A percentile compares a stretch with the other conserved stretches of the same genome.
Evolutionary conservation across 2,329 filamentous ascomycete species (phyloP).

Genomic region (Aureobasidium pullulans): DNA sequence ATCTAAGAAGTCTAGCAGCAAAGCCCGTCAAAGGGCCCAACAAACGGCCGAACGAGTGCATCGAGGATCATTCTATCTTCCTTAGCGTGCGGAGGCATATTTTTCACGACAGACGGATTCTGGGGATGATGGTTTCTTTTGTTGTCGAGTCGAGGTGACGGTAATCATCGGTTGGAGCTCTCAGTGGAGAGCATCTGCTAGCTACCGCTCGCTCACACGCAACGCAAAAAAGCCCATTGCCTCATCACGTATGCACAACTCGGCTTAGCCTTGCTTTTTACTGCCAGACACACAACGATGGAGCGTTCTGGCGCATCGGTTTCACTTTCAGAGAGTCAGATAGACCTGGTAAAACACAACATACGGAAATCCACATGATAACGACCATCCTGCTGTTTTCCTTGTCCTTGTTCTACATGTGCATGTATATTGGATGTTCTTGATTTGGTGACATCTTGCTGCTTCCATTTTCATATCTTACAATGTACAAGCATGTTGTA

Average conservation of each 20-base stretch:
- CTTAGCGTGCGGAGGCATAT: slow-evolving; percentile 2
- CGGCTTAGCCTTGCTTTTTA: slow-evolving; percentile 8
- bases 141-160: neutral
- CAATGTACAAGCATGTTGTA: neutral
- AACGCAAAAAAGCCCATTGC: neutral
- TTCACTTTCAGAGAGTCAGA: slow-evolving; percentile 4
- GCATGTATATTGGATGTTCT: neutral
- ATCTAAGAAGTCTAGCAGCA: slow-evolving; percentile 50
- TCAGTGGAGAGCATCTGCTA: neutral
- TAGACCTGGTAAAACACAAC: slow-evolving; percentile 13
- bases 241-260: slow-evolving; percentile 4
- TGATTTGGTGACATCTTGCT: neutral
- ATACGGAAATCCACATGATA: slow-evolving; percentile 9
- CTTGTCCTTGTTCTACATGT: neutral
- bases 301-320: slow-evolving; percentile 11
- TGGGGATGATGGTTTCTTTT: neutral
- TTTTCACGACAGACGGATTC: slow-evolving; percentile 6
- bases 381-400: neutral
- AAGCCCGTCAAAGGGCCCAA: neutral
- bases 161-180: neutral
- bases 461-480: neutral
- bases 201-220: neutral
- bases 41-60: slow-evolving; percentile 1
- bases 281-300: slow-evolving; percentile 9
- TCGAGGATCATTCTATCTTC: neutral